Evolutionary conservation across 2,329 filamentous ascomycete genomes (phyloP).

Genomic region (Neonectria ditissima): DNA sequence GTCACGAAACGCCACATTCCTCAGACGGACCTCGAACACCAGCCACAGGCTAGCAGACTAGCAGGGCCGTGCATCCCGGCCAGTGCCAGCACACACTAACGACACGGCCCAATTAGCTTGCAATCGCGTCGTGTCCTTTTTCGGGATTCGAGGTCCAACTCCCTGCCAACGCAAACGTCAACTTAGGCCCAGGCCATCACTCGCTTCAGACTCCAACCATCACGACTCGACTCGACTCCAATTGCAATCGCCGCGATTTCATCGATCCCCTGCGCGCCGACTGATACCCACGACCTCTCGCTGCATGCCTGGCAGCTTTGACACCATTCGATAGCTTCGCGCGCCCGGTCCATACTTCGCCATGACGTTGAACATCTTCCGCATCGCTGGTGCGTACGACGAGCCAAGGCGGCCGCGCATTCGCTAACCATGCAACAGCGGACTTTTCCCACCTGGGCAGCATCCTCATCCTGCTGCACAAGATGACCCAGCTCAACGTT

Average conservation of each 20-base stretch:
- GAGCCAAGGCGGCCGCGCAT: constrained; percentile 19
- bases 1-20: constrained; percentile 4
- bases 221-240: constrained; percentile 28
- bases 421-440: constrained; percentile 63
- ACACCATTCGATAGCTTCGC: constrained; percentile 27
- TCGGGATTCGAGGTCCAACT: constrained; percentile 38
- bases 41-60: constrained; percentile 1
- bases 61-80: not conserved
- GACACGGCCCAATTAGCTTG: constrained; percentile 45
- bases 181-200: constrained; percentile 26
- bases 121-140: constrained; percentile 50
- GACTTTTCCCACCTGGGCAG: constrained; percentile 96
- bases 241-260: constrained; percentile 29
- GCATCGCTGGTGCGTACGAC: constrained; percentile 62
- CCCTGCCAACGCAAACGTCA: constrained; percentile 34
- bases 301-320: constrained; percentile 38
- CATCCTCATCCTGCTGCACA: constrained; percentile 94
- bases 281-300: constrained; percentile 24
- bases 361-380: constrained; percentile 70
- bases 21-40: constrained; percentile 9
- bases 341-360: constrained; percentile 23
- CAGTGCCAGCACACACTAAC: constrained; percentile 32
- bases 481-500: constrained; percentile 95
- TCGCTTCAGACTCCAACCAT: constrained; percentile 25
- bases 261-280: constrained; percentile 24